Conservation (phyloP, 2,329 filamentous ascomycete genomes). For the Aphanoascus verrucosus region DNA sequence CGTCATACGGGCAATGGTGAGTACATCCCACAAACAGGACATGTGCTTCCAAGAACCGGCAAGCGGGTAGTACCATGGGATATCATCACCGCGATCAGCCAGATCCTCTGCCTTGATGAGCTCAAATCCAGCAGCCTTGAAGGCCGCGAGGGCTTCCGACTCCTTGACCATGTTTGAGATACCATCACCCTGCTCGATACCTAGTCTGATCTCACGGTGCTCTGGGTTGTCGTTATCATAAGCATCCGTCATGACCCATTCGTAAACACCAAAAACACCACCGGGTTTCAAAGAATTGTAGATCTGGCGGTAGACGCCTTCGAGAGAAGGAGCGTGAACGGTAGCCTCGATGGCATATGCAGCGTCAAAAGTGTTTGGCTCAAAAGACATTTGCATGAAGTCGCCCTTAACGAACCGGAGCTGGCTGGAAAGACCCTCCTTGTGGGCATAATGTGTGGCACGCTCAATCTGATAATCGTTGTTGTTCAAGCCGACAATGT, state of each 20-base stretch:
- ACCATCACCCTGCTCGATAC: constrained; percentile 90
- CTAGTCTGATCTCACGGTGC: constrained; percentile 83
- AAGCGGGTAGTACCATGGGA: constrained; percentile 91
- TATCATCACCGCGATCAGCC: constrained; percentile 60
- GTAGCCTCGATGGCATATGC: constrained; percentile 97
- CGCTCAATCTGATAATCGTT: constrained; percentile 98
- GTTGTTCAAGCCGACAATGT: constrained; percentile 92
- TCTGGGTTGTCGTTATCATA: constrained; percentile 82
- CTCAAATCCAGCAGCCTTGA: constrained; percentile 79
- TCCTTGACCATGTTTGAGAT: constrained; percentile 96
- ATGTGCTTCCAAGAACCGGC: constrained; percentile 77
- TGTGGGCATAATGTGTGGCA: constrained; percentile 71
- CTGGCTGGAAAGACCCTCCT: constrained; percentile 70
- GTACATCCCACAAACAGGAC: constrained; percentile 64
- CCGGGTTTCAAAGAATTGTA: constrained; percentile 92
- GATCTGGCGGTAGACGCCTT: constrained; percentile 89
- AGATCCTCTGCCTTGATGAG: constrained; percentile 77
- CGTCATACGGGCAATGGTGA: constrained; percentile 82
- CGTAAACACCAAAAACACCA: constrained; percentile 91
- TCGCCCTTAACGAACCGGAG: constrained; percentile 86
- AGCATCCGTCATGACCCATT: constrained; percentile 96
- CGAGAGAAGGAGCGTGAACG: constrained; percentile 80
- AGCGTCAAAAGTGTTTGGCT: constrained; percentile 82
- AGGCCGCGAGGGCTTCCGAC: constrained; percentile 67
- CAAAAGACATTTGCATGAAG: constrained; percentile 98